These are phyloP conservation scores for Pachysandra terminalis DNA, from an alignment of 164 flowering plant species.

Conservation along the genomic window DNA sequence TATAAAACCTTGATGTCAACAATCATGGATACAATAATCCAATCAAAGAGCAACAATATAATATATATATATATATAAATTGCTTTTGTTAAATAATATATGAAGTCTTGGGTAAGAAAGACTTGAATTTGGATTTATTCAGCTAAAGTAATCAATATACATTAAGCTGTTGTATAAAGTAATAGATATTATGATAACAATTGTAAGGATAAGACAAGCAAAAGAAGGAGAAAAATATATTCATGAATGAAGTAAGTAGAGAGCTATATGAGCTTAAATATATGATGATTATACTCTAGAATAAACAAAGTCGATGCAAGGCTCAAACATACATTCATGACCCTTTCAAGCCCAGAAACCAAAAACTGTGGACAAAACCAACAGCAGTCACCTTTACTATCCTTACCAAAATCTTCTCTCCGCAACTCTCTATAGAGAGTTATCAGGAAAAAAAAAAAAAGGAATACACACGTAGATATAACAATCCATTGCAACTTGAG, in stretches of 20 bases:
- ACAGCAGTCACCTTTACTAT: constrained; percentile 10
- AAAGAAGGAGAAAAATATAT: background rate
- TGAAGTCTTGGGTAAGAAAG: too few species aligned
- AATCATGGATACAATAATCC: too few species aligned
- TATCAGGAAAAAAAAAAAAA: background rate
- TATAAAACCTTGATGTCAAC: too few species aligned
- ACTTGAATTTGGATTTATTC: too few species aligned
- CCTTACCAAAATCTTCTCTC: constrained; percentile 16
- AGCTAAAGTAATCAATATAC: background rate
- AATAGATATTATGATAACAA: too few species aligned
- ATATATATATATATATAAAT: too few species aligned
- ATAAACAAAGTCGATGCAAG: constrained; percentile 3
- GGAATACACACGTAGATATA: background rate
- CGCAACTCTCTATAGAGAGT: constrained; percentile 14
- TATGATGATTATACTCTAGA: background rate
- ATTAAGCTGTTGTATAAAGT: too few species aligned
- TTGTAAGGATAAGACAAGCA: background rate
- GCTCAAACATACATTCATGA: constrained; percentile 9
- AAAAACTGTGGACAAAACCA: background rate
- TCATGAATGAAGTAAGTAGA: background rate
- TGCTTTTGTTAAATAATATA: too few species aligned
- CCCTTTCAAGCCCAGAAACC: background rate
- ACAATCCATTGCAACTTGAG: background rate
- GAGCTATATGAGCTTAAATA: background rate
- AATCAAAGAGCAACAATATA: too few species aligned